These are phyloP conservation scores for Emmonsiellopsis sp. DNA, from an alignment of 2,329 filamentous ascomycete species.

Conservation along the genomic window DNA sequence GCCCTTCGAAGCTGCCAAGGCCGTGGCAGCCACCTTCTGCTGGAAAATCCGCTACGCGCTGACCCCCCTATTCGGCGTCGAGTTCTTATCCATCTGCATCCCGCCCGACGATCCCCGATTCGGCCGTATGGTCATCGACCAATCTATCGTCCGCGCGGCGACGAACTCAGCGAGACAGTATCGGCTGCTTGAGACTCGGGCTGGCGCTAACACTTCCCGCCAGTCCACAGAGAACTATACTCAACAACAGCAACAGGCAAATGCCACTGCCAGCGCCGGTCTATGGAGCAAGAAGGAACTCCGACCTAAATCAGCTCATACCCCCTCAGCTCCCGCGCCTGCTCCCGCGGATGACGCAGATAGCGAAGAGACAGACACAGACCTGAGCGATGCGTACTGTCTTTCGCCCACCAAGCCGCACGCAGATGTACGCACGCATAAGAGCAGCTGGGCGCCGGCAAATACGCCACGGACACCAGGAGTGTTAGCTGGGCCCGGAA, in stretches of 20 bases:
- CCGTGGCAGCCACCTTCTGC: constrained; percentile 84
- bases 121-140: constrained; percentile 13
- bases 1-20: constrained; percentile 76
- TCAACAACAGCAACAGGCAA: background rate
- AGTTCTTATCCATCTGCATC: constrained; percentile 66
- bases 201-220: background rate
- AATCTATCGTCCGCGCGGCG: constrained; percentile 15
- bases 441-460: constrained; percentile 22
- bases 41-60: constrained; percentile 72
- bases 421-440: background rate
- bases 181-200: constrained; percentile 8
- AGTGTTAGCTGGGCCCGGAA: no score
- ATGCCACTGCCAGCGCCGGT: background rate
- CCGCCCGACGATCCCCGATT: constrained; percentile 47
- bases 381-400: background rate
- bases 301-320: background rate
- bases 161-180: constrained; percentile 13
- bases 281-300: constrained; percentile 1
- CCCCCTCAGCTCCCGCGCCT: no score
- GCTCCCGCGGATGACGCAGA: background rate
- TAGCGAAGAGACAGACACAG: background rate
- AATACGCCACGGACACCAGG: constrained; percentile 28
- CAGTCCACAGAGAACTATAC: no score
- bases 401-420: background rate
- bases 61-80: constrained; percentile 79